Evolutionary conservation across 2,329 filamentous ascomycete genomes (phyloP).

Genomic region (Annulohypoxylon truncatum): DNA sequence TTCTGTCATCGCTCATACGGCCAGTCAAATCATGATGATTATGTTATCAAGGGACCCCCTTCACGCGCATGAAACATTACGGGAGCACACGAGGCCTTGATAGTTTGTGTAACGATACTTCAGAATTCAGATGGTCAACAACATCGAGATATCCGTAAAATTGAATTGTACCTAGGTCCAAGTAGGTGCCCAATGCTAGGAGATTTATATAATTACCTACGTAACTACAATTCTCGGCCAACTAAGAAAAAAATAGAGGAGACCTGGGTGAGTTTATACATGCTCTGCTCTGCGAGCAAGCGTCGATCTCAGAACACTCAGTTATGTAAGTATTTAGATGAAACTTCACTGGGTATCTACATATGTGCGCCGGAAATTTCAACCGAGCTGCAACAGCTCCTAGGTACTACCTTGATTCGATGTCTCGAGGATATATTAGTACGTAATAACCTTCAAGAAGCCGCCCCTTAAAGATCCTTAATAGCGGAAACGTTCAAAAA

Average conservation of each 20-base stretch:
- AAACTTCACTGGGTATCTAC: conserved; percentile 8
- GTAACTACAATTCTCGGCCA: conserved; percentile 18
- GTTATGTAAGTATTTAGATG: conserved; percentile 1
- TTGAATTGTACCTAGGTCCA: conserved; percentile 3
- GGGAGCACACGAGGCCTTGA: conserved; percentile 24
- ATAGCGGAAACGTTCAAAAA: conserved; percentile 25
- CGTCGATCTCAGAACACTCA: conserved; percentile 8
- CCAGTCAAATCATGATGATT: conserved; percentile 12
- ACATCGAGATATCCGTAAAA: neutral
- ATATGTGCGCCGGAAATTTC: conserved; percentile 4
- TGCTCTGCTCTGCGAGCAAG: conserved; percentile 14
- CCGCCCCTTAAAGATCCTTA: conserved; percentile 22
- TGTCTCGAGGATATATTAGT: conserved; percentile 3
- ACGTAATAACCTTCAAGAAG: conserved; percentile 7
- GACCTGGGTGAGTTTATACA: neutral
- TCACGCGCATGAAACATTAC: conserved; percentile 33
- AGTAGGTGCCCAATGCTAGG: neutral
- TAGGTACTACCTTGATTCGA: conserved; percentile 2
- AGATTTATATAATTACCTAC: conserved; percentile 15
- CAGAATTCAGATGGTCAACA: conserved; percentile 3
- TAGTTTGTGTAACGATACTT: conserved; percentile 20
- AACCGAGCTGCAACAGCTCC: neutral
- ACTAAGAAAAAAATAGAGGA: conserved; percentile 2
- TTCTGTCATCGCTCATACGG: neutral
- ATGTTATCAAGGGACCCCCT: conserved; percentile 27